Evolutionary conservation across 257 asterid genomes (phyloP), one percentile per base, ranked within the genome.

Genomic region (Solanum corneliomulleri): DNA sequence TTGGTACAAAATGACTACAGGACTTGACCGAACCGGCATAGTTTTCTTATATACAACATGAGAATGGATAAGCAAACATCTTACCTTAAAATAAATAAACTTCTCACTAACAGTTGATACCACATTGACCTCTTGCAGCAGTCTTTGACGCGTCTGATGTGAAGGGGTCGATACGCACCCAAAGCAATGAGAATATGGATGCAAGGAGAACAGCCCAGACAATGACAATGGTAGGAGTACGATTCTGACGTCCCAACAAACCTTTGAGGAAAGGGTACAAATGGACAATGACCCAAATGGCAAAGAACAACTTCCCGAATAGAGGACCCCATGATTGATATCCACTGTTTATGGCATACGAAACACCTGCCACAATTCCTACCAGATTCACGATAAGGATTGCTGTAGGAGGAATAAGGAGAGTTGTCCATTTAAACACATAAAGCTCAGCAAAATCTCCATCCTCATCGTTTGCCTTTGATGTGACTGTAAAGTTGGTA

Each of bases 171-270:
- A 95, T 94, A 3, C 98, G 91, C 45, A 95, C 99, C 98, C 99
- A 96, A 42, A 96, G 93, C 88, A 96, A 90, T 33, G 98, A 96
- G 95, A 96, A 96, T 69, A 96, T 95, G 4, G 98, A 96, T 6
- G 99, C 99, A 5, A 96, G 96, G 29, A 96, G 98, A 4, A 96
- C 93, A 5, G 99, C 94, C 99, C 99, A 96, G 45, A 96, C 98
- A 7, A 96, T 93, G 66, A 96, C 98, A 62, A 96, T 96, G 11
- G 99, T 96, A n/a, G 98, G 99, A 1, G 98, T 96, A 39, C 99
- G 97, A 62, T 96, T 95, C 83, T 93, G 96, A 20, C 97, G 86
- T 47, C 99, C 98, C 91, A 95, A 27, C 82, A 96, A 27, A 90
- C 98, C 99, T 85, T 94, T 95, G 89, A 96, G 95, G 96, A 96